These are phyloP conservation scores for Mallotus repandus DNA, from an alignment of 441 rosid genomes.

Conservation along the genomic window DNA sequence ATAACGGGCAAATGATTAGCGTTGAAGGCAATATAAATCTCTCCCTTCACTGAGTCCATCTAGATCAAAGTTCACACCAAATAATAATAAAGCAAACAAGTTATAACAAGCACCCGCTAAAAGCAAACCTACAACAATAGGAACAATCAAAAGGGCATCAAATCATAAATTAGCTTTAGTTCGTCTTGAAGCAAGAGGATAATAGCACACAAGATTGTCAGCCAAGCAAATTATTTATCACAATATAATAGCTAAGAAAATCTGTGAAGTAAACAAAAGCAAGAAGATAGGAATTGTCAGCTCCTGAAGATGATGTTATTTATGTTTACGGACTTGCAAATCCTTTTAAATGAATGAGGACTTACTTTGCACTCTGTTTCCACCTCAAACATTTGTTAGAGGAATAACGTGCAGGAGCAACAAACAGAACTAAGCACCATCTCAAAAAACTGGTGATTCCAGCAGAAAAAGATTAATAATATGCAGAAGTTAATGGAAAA, in stretches of 20 bases:
- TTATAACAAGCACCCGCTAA: not conserved
- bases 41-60: slow-evolving; percentile 72
- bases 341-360: not conserved
- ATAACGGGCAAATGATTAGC: slow-evolving; percentile 66
- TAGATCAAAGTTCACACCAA: slow-evolving; percentile 26
- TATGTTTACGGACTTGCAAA: not conserved
- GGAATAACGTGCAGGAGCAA: not conserved
- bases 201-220: not conserved
- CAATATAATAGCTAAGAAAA: not conserved
- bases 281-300: not conserved
- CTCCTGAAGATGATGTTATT: not conserved
- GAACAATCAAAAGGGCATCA: not conserved
- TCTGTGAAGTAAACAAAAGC: no score
- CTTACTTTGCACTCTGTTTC: not conserved
- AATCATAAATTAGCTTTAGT: not conserved
- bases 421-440: not conserved
- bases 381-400: not conserved
- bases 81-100: not conserved
- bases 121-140: not conserved
- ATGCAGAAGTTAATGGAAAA: not conserved
- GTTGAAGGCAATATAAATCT: slow-evolving; percentile 83
- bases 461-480: not conserved
- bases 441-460: not conserved
- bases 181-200: not conserved
- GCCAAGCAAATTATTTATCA: not conserved